These are phyloP conservation scores for Entrophospora sp. DNA, from an alignment of 192 early-diverging fungal genomes.

Conservation along the genomic window DNA sequence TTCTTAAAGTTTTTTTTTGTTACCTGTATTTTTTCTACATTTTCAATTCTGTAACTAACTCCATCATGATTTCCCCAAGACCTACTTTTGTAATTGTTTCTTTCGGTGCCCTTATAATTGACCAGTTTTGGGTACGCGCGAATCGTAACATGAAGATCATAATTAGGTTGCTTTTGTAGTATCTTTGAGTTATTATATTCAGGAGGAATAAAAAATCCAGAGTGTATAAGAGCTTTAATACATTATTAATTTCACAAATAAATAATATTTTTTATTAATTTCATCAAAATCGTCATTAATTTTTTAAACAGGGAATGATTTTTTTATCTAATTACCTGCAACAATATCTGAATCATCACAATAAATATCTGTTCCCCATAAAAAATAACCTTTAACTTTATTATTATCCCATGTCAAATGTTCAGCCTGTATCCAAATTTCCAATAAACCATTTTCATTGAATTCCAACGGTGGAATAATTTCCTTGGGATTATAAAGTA, in stretches of 20 bases:
- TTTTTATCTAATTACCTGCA: no score
- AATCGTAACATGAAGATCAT: conserved; percentile 61
- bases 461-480: conserved; percentile 41
- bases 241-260: no score
- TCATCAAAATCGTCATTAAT: no score
- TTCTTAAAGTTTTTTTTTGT: no score
- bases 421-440: conserved; percentile 56
- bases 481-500: conserved; percentile 36
- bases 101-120: conserved; percentile 58
- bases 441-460: conserved; percentile 45
- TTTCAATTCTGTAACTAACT: conserved; percentile 57
- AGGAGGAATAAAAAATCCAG: conserved; percentile 26
- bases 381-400: conserved; percentile 48
- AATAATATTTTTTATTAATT: no score
- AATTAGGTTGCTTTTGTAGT: conserved; percentile 34
- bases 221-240: conserved; percentile 47
- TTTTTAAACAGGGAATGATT: no score
- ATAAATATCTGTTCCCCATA: conserved; percentile 84
- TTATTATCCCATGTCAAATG: conserved; percentile 56
- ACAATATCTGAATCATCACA: conserved; percentile 81
- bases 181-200: conserved; percentile 17
- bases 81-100: conserved; percentile 44
- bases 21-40: conserved; percentile 43
- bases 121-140: conserved; percentile 62
- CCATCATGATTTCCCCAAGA: conserved; percentile 73